These are phyloP conservation scores for Ceratobasidium sp. DNA, from an alignment of 1,284 basidiomycete species.

Conservation along the genomic window DNA sequence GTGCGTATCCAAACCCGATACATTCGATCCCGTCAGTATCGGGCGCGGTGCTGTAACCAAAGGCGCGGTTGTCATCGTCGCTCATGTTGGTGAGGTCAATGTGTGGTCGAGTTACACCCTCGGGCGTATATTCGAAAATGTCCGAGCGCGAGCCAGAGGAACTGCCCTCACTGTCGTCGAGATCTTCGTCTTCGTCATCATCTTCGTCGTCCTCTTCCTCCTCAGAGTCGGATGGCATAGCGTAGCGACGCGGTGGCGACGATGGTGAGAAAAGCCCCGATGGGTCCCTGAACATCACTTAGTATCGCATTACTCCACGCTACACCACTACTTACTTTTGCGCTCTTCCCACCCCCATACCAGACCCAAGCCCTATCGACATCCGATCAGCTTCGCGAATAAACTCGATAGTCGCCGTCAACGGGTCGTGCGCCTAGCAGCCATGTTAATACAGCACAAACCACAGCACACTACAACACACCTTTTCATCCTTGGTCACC, in stretches of 20 bases:
- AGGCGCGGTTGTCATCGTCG: slow-evolving; percentile 3
- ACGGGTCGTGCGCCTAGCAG: slow-evolving; percentile 20
- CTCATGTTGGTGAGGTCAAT: slow-evolving; percentile 34
- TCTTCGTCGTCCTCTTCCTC: slow-evolving; percentile 24
- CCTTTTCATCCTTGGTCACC: slow-evolving; percentile 35
- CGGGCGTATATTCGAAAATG: slow-evolving; percentile 29
- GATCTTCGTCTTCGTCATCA: slow-evolving; percentile 25
- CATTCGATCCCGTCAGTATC: slow-evolving; percentile 29
- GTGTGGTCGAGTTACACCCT: background rate
- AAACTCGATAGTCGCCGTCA: slow-evolving; percentile 29
- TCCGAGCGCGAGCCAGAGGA: slow-evolving; percentile 10
- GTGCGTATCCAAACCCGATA: slow-evolving; percentile 24
- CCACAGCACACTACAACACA: background rate
- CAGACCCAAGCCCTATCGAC: background rate
- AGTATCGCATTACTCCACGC: background rate
- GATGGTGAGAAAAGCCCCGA: background rate
- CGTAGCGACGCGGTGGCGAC: slow-evolving; percentile 22
- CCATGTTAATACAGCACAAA: background rate
- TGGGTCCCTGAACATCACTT: background rate
- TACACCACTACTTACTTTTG: background rate
- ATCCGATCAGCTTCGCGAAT: slow-evolving; percentile 18
- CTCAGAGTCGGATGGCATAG: slow-evolving; percentile 26
- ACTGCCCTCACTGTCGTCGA: background rate
- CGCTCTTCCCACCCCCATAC: background rate
- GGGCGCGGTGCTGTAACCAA: background rate